A percentile compares a stretch with the other conserved stretches of the same genome.
phyloP scores from a whole-genome alignment of 1,139 yeast species.

The Zygosaccharomyces sapae region DNA sequence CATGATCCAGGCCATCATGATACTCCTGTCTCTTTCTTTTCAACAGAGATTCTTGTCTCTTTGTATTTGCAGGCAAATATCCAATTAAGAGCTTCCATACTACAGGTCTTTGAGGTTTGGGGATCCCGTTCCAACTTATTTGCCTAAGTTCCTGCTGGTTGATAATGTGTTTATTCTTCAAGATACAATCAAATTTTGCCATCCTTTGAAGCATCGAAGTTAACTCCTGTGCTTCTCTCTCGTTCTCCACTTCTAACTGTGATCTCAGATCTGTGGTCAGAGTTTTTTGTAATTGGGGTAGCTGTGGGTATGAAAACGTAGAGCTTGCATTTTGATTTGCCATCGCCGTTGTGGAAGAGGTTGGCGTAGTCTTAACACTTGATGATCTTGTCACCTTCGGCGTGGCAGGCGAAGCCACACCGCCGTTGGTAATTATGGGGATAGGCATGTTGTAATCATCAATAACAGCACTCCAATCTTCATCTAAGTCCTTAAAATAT shows the following conservation, averaged over 20 bases:
- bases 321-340: conserved; percentile 12
- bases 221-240: conserved; percentile 49
- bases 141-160: conserved; percentile 65
- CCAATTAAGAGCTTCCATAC: conserved; percentile 91
- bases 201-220: conserved; percentile 60
- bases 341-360: conserved; percentile 34
- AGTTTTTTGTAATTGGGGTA: conserved; percentile 30
- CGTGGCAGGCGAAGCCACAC: conserved; percentile 21
- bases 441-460: conserved; percentile 43
- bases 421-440: conserved; percentile 42
- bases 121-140: conserved; percentile 93
- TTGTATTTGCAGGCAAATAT: conserved; percentile 79
- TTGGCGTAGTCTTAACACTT: conserved; percentile 17
- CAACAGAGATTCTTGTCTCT: conserved; percentile 66
- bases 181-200: conserved; percentile 59
- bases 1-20: conserved; percentile 59
- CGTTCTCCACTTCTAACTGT: conserved; percentile 31
- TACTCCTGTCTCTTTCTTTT: conserved; percentile 84
- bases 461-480: conserved; percentile 88
- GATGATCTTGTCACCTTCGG: conserved; percentile 16
- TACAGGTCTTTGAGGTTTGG: conserved; percentile 71
- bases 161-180: conserved; percentile 55
- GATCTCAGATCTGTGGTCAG: conserved; percentile 31
- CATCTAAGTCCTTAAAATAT: conserved; percentile 64
- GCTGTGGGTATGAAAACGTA: conserved; percentile 32